Evolutionary conservation across 2,329 filamentous ascomycete genomes (phyloP), one percentile per base, ranked within the genome.

Genomic region (Chrysoporthe cubensis): DNA sequence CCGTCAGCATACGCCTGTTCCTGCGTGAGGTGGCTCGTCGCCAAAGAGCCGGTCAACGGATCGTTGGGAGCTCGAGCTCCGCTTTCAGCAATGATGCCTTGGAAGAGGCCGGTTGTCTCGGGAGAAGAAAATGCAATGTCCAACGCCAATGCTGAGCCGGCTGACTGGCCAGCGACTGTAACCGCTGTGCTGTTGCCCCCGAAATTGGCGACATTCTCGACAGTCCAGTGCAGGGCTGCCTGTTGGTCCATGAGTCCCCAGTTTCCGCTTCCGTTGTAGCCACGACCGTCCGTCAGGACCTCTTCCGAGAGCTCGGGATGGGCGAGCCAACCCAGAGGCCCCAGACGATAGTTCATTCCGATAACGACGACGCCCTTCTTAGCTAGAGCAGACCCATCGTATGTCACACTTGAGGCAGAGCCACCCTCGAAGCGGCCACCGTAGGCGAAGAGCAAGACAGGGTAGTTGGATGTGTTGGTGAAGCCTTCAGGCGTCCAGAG

Each of bases 291-390:
- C 18, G 16, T 11, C 16, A 3, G n/a, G 6, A 18, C 26, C 56
- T 65, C 63, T 3, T 21, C 63, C 2, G 86, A 84, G 71, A 71
- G 74, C 72, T 90, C 84, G n/a, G 85, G 79, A 65, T 87, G 82
- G 1, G 87, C 86, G 9, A 94, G 81, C 74, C 93, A 94, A 0
- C 92, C 91, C 71, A 88, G 93, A 0, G 87, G 84, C 0, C 91
- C 91, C 14, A 94, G 90, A 4, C 91, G 88, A 75, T 94, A 94
- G 77, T 93, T 94, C 78, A 92, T 85, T 13, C 83, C 89, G 1
- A 94, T 90, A 0, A 93, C 86, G 0, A 94, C 79, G 34, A 93
- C 88, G n/a, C 85, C 84, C 0, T 88, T 88, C 62, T 79, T 72
- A 57, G 91, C 81, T 46, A 92, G 76, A 1, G 84, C 85, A 2